These are phyloP conservation scores for Nepenthes mirabilis DNA, from an alignment of 148 eudicot genomes.

Conservation along the genomic window DNA sequence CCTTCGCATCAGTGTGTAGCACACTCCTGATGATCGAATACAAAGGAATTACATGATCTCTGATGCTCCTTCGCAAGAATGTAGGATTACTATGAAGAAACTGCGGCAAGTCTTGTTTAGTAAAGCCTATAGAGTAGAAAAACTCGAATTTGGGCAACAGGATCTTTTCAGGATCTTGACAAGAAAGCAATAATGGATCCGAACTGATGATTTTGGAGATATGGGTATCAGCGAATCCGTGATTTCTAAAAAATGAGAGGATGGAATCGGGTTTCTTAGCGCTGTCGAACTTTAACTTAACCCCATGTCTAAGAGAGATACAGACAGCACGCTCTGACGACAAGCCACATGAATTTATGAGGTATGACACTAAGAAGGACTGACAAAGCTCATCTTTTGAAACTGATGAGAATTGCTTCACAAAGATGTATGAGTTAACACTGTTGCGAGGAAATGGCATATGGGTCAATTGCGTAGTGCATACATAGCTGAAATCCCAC, in stretches of 20 bases:
- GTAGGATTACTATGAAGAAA: neutral
- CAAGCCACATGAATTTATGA: constrained; percentile 3
- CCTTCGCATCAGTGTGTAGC: neutral
- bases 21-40: neutral
- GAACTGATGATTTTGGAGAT: neutral
- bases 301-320: neutral
- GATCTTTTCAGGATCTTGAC: neutral
- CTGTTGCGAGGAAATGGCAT: neutral
- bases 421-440: neutral
- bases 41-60: neutral
- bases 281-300: neutral
- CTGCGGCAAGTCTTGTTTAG: neutral
- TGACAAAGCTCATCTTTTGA: neutral
- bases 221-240: neutral
- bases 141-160: neutral
- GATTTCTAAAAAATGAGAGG: neutral
- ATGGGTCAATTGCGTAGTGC: neutral
- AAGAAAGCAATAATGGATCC: neutral
- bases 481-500: neutral
- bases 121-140: constrained; percentile 1
- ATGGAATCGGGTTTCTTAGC: constrained; percentile 1
- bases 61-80: neutral
- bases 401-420: neutral
- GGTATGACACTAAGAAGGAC: neutral
- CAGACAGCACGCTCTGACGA: neutral